phyloP scores from a whole-genome alignment of 1,284 basidiomycete genomes.

The Fomitiporia mediterranea region DNA sequence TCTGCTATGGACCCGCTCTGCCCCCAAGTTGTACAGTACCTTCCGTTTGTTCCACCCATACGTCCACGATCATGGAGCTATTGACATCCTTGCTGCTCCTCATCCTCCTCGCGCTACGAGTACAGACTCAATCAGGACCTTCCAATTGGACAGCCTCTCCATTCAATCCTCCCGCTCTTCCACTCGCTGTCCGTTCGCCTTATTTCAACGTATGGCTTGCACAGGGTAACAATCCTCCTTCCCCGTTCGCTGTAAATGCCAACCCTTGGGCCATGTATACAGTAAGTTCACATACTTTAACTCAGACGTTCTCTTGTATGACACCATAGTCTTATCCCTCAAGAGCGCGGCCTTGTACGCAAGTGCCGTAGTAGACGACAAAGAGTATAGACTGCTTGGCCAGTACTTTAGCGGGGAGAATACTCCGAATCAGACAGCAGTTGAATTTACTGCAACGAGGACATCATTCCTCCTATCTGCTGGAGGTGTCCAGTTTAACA shows the following conservation, averaged over 20 bases:
- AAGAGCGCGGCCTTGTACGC: conserved; percentile 5
- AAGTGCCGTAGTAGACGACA: background rate
- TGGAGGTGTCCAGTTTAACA: conserved; percentile 35
- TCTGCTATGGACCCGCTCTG: too few species aligned
- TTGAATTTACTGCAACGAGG: conserved; percentile 34
- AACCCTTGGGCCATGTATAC: too few species aligned
- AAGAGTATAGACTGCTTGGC: background rate
- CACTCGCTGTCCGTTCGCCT: conserved; percentile 33
- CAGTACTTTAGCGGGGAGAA: conserved; percentile 17
- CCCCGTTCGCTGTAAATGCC: too few species aligned
- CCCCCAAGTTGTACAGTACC: too few species aligned
- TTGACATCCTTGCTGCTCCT: background rate
- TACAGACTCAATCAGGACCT: background rate
- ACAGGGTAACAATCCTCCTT: background rate
- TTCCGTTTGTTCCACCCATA: too few species aligned
- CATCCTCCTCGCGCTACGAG: background rate
- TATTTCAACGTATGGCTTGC: conserved; percentile 30
- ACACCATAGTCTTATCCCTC: too few species aligned
- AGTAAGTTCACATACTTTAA: background rate
- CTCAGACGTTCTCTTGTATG: background rate
- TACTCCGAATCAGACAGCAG: conserved; percentile 16
- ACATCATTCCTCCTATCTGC: conserved; percentile 32
- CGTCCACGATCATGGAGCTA: background rate
- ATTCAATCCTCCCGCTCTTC: conserved; percentile 26
- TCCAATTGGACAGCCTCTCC: conserved; percentile 2